Evolutionary conservation across 768 basidiomycete genomes (phyloP), one percentile per base, ranked within the genome.

Genomic region (Phanerochaete carnosa): DNA sequence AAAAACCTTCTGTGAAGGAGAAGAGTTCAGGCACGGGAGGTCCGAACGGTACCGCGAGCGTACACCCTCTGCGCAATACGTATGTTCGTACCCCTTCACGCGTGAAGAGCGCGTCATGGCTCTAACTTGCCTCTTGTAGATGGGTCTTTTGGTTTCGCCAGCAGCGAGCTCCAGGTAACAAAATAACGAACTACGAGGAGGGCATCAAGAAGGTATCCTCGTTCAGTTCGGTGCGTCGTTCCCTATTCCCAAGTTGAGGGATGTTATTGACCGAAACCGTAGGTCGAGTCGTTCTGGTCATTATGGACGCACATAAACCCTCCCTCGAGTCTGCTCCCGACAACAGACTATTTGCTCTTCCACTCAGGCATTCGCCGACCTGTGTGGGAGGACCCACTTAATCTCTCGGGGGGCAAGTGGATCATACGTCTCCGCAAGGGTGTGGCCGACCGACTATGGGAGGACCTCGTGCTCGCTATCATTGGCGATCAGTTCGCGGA

Each of bases 271-370:
- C 49, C 8, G 25, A 13, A 29, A 26, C 7, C 1, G n/a, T 69
- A 94, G 89, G 91, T 94, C 55, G 96, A 98, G 76, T 95, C 94
- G 37, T 97, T 95, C 74, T 96, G 95, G 89, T 89, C 94, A 25
- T 78, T 98, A 61, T 91, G 92, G 81, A 94, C 95, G 3, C 96
- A 98, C 72, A 83, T 98, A 28, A 81, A 88, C 5, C 86, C 92
- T 0, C 94, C 95, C 1, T 94, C 92, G 1, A 81, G 83, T 13
- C 82, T 98, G 26, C 81, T 85, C 12, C 90, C 95, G 6, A 96
- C 94, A 2, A 96, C 95, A 3, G 96, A 98, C 75, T 93, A 96
- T 64, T 86, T 98, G 32, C 83, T 97, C 64, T 97, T 98, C 78
- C 92, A 95, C 66, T 79, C 85, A 2, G 88, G 87, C 43, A 80